Evolutionary conservation across 1,284 basidiomycete genomes (phyloP).

Genomic region (Microbotryum scabiosae): DNA sequence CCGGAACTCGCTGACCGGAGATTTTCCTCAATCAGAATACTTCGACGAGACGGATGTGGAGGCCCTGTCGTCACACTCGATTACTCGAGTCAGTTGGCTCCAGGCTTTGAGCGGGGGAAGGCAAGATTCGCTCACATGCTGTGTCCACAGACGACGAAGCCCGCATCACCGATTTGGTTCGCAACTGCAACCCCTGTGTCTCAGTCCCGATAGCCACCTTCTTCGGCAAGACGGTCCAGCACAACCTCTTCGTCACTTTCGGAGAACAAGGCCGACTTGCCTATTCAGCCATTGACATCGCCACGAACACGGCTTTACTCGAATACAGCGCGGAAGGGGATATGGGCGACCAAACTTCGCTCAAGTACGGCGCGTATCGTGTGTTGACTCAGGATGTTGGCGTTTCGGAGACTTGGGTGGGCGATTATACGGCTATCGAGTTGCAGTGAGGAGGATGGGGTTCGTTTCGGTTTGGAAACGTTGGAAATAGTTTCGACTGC

Average conservation of each 20-base stretch:
- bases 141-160: too few species aligned
- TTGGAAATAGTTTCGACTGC: too few species aligned
- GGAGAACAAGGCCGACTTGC: conserved; percentile 12
- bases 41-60: conserved; percentile 19
- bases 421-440: too few species aligned
- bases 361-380: conserved; percentile 18
- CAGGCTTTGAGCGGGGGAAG: too few species aligned
- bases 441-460: too few species aligned
- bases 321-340: conserved; percentile 15
- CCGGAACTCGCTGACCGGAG: too few species aligned
- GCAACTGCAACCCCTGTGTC: conserved; percentile 4
- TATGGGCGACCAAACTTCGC: conserved; percentile 16
- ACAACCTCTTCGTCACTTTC: conserved; percentile 15
- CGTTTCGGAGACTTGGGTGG: too few species aligned
- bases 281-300: not conserved
- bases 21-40: too few species aligned
- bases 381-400: not conserved
- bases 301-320: too few species aligned
- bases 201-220: not conserved
- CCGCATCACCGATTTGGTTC: not conserved
- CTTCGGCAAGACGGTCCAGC: conserved; percentile 9
- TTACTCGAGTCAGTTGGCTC: not conserved
- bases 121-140: too few species aligned
- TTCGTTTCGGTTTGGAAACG: too few species aligned
- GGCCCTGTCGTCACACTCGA: conserved; percentile 24